phyloP scores from a whole-genome alignment of 208 protist genomes.

The Leishmania lainsoni region DNA sequence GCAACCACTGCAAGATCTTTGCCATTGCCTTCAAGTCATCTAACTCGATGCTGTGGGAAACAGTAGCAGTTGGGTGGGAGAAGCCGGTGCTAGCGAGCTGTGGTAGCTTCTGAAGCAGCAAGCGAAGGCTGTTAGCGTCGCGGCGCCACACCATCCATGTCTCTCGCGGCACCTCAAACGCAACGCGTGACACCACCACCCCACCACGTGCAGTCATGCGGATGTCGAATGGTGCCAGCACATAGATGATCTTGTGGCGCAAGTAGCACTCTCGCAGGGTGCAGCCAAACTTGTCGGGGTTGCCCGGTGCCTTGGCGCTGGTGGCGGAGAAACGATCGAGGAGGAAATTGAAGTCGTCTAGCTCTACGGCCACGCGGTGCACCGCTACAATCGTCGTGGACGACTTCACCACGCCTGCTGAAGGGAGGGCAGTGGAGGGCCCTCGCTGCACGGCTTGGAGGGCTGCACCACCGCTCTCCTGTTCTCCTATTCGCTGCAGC shows the following conservation, averaged over 20 bases:
- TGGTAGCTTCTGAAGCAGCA: constrained; percentile 26
- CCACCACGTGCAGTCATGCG: constrained; percentile 29
- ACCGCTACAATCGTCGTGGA: constrained; percentile 23
- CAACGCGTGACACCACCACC: constrained; percentile 37
- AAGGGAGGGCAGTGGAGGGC: background rate
- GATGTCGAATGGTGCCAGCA: constrained; percentile 39
- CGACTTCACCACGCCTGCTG: background rate
- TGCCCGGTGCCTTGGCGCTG: constrained; percentile 22
- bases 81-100: background rate
- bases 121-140: constrained; percentile 21
- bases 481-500: constrained; percentile 28
- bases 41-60: constrained; percentile 11
- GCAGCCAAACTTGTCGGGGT: constrained; percentile 35
- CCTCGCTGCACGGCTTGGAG: background rate
- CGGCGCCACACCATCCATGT: constrained; percentile 36
- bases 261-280: constrained; percentile 36
- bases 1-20: constrained; percentile 24
- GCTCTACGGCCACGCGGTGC: constrained; percentile 13
- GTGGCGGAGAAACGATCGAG: constrained; percentile 33
- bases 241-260: constrained; percentile 23
- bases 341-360: constrained; percentile 24
- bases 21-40: constrained; percentile 6
- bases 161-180: constrained; percentile 22
- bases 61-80: background rate
- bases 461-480: constrained; percentile 11